phyloP scores from a whole-genome alignment of 768 basidiomycete genomes.

The Suillus lakei region DNA sequence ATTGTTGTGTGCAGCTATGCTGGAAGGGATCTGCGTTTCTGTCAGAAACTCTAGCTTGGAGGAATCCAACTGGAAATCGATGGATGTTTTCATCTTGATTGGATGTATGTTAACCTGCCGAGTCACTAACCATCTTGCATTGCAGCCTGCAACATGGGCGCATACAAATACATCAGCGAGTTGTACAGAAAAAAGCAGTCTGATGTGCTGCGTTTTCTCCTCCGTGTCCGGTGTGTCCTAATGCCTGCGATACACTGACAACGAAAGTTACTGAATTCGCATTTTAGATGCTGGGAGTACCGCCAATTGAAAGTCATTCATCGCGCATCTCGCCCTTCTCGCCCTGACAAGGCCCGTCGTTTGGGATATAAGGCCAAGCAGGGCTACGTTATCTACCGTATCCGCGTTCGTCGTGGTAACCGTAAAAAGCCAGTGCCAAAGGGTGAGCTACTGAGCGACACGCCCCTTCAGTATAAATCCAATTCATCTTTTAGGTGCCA shows the following conservation, averaged over 20 bases:
- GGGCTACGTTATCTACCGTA: conserved; percentile 96
- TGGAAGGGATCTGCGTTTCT: neutral
- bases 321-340: conserved; percentile 96
- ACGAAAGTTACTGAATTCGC: conserved; percentile 11
- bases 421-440: conserved; percentile 99
- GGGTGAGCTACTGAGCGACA: conserved; percentile 54
- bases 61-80: conserved; percentile 5
- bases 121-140: conserved; percentile 23
- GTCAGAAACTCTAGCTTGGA: conserved; percentile 1
- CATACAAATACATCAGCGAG: conserved; percentile 96
- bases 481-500: conserved; percentile 67
- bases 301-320: conserved; percentile 98
- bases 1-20: conserved; percentile 3
- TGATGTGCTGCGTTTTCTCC: conserved; percentile 96
- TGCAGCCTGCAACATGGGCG: conserved; percentile 74
- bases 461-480: conserved; percentile 1
- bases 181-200: conserved; percentile 99
- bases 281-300: conserved; percentile 92
- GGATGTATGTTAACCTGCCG: conserved; percentile 10
- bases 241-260: neutral
- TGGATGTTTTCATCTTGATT: conserved; percentile 20
- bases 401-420: conserved; percentile 97
- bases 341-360: conserved; percentile 98
- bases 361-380: conserved; percentile 99
- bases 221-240: conserved; percentile 83